Base-by-base conservation (phyloP, 805 yeast genomes). In the Candida silvatica region DNA sequence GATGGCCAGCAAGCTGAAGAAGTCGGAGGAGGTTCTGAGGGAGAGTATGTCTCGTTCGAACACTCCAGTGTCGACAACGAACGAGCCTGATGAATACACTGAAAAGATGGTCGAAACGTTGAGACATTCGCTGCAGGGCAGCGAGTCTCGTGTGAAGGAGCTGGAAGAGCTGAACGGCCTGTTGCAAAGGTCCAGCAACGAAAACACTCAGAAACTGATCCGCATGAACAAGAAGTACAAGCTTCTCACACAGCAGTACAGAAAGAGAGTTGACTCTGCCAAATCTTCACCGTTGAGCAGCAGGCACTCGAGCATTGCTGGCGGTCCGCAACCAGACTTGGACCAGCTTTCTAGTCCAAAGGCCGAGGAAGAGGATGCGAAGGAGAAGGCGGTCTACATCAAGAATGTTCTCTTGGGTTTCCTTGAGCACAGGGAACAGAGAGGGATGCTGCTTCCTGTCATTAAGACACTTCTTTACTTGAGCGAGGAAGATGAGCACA, bases 381-480 rank as follows among this genome's bases (percentile, higher is more conserved):
- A 52, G 14, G 67, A 65, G 31, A 80, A 75, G 46, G 66, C 80
- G 16, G 84, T 94, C 9, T 90, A 90, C 52, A 67, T 87, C 34
- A 84, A 83, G 54, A 92, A 92, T 52, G 96, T 90, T 3, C 57
- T 90, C n/a, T 61, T 90, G 2, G 97, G 97, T 2, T 92, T 82
- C 53, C 58, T 92, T 36, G 96, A 88, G 50, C 95, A 84, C 52
- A 82, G 72, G 49, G 98, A 90, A n/a, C 97, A 88, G 57, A 68
- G 97, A 39, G 75, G 68, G 20, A 85, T 79, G 54, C 66, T 90
- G 29, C 61, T 92, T 22, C 97, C 97, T 0, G 97, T 92, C 5
- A 64, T 90, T 17, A 72, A 88, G 32, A 77, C 84, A 44, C 57
- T 90, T 34, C 67, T 90, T 40, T 74, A 77, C 36, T 61, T 90